Evolutionary conservation across 495 filamentous ascomycete genomes (phyloP), one percentile per base, ranked within the genome.

Genomic region (Hypoxylon trugodes): DNA sequence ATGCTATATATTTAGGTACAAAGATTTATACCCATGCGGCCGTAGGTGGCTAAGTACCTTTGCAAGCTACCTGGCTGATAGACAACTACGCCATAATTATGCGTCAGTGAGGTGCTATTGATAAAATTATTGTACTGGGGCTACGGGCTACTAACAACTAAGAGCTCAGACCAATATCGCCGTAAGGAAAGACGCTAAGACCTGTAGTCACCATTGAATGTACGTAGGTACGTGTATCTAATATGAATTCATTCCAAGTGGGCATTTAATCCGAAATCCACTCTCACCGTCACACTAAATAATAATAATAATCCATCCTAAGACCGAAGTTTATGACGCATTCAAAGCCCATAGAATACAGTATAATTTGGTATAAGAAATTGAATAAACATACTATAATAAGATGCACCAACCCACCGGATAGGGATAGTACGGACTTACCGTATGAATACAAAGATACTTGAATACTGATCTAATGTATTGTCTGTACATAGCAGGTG

Each of bases 371-470:
- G n/a, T n/a, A n/a, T n/a, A n/a, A n/a, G n/a, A n/a, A n/a, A n/a
- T n/a, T 57, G 28, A 15, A 46, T 32, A 36, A 26, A 22, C 24
- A n/a, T 18, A 48, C 19, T 40, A 13, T 40, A 25, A 13, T 28
- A 13, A 22, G 24, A 54, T 54, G 58, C 49, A 46, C 35, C 30
- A 26, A 61, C 41, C 50, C 51, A 62, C 59, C 42, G 50, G 51
- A 43, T 18, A 54, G 43, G 43, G 13, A 62, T 13, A 43, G 50
- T 62, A 47, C 59, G 36, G 19, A 43, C 21, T n/a, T n/a, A 13
- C 7, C 13, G 6, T 38, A 38, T 38, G 18, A 16, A 6, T 18
- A 15, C 4, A 16, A 16, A 19, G 28, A 10, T 10, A 30, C 28
- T 30, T 4, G 4, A 30, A 4, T 30, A 22, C 7, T n/a, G n/a